phyloP scores from a whole-genome alignment of 2,329 filamentous ascomycete species.

The Coniella vitis region DNA sequence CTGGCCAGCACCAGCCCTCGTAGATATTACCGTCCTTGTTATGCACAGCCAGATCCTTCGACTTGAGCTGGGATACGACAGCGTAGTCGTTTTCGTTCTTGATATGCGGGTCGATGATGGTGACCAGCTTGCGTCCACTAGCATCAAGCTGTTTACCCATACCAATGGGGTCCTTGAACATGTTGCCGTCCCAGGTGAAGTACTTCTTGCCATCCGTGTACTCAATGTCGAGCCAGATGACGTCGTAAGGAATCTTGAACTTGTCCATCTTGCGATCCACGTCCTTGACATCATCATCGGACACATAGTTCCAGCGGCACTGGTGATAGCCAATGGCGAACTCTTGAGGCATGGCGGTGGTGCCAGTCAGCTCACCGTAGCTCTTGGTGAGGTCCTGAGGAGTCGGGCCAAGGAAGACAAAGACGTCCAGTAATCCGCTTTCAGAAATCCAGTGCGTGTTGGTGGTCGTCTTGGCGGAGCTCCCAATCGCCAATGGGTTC shows the following conservation, averaged over 20 bases:
- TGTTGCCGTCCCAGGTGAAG: conserved; percentile 92
- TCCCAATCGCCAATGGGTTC: conserved; percentile 72
- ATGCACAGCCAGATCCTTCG: conserved; percentile 74
- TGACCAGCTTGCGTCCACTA: conserved; percentile 82
- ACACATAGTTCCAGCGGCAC: conserved; percentile 98
- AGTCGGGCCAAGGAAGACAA: conserved; percentile 86
- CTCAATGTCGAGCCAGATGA: conserved; percentile 98
- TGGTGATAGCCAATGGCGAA: conserved; percentile 94
- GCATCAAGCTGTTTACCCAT: conserved; percentile 86
- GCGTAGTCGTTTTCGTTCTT: conserved; percentile 80
- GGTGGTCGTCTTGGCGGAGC: conserved; percentile 63
- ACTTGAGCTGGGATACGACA: conserved; percentile 74
- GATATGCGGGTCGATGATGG: conserved; percentile 96
- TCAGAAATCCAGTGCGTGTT: conserved; percentile 98
- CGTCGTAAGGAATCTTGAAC: conserved; percentile 90
- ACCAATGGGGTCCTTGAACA: conserved; percentile 74
- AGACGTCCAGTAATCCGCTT: conserved; percentile 80
- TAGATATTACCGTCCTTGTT: conserved; percentile 87
- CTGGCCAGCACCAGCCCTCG: conserved; percentile 98
- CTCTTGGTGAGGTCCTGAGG: conserved; percentile 73
- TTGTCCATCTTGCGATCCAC: conserved; percentile 96
- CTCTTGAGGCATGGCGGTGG: conserved; percentile 82
- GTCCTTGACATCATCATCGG: conserved; percentile 92
- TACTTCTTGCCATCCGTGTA: conserved; percentile 97
- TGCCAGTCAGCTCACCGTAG: conserved; percentile 87